Conservation (phyloP, 305 asterid genomes). For the Fraxinus angustifolia region DNA sequence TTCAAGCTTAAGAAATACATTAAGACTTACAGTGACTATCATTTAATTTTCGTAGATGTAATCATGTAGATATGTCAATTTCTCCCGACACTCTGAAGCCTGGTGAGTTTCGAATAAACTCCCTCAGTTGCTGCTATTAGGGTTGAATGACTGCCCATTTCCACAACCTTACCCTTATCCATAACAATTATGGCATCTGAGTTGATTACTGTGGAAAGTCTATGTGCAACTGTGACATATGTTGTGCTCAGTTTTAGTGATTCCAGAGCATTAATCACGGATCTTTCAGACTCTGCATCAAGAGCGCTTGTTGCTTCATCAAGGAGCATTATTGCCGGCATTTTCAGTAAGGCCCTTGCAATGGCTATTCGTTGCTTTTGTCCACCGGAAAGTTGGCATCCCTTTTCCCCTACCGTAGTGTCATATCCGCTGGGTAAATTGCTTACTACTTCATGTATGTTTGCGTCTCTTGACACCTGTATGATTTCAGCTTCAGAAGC, state of each 20-base stretch:
- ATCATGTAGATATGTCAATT: neutral
- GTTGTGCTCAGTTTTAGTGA: conserved; percentile 43
- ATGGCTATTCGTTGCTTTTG: conserved; percentile 78
- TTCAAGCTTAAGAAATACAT: neutral
- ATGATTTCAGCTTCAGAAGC: conserved; percentile 68
- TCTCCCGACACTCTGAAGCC: conserved; percentile 46
- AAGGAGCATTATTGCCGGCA: conserved; percentile 62
- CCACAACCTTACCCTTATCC: conserved; percentile 69
- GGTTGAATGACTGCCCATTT: conserved; percentile 52
- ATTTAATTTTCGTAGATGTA: neutral
- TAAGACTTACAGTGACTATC: neutral
- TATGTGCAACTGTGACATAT: conserved; percentile 63
- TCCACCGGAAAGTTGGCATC: conserved; percentile 83
- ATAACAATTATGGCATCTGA: conserved; percentile 57
- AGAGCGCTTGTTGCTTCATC: conserved; percentile 90
- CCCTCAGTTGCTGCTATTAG: conserved; percentile 39
- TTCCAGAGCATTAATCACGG: conserved; percentile 55
- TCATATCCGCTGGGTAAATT: conserved; percentile 62
- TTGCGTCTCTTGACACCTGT: conserved; percentile 60
- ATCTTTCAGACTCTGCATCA: conserved; percentile 73
- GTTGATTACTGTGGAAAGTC: conserved; percentile 64
- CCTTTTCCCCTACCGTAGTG: conserved; percentile 70
- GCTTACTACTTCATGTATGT: conserved; percentile 68
- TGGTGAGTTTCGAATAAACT: conserved; percentile 37
- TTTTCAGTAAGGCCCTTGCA: conserved; percentile 62